These are phyloP conservation scores for Endogone sp. DNA, from an alignment of 192 early-diverging fungal genomes.

Conservation along the genomic window DNA sequence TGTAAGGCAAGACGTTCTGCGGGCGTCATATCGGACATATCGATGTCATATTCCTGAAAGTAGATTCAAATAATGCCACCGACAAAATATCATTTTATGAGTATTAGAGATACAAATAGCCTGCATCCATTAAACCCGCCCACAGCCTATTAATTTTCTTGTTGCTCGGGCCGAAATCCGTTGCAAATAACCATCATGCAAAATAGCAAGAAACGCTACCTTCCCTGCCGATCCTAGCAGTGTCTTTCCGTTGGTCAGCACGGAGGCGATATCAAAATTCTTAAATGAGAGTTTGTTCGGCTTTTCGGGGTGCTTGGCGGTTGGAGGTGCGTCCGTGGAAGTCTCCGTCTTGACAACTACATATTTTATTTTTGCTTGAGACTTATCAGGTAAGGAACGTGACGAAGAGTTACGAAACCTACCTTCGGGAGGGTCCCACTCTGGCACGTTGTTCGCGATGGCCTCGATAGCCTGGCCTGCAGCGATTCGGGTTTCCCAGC, in stretches of 20 bases:
- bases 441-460: slow-evolving; percentile 85
- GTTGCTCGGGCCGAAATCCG: too few relatives aligned
- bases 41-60: slow-evolving; percentile 80
- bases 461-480: slow-evolving; percentile 88
- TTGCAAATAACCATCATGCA: too few relatives aligned
- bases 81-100: neutral
- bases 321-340: neutral
- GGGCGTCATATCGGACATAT: slow-evolving; percentile 71
- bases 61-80: neutral
- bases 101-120: too few relatives aligned
- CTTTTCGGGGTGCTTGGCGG: slow-evolving; percentile 8
- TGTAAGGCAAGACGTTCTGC: slow-evolving; percentile 80
- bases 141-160: too few relatives aligned
- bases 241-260: slow-evolving; percentile 72
- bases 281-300: slow-evolving; percentile 65
- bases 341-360: neutral
- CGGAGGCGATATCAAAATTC: slow-evolving; percentile 78
- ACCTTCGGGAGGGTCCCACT: slow-evolving; percentile 67
- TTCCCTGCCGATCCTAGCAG: slow-evolving; percentile 84
- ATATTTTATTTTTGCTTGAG: too few relatives aligned
- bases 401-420: too few relatives aligned
- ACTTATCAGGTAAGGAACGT: too few relatives aligned
- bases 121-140: too few relatives aligned
- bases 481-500: slow-evolving; percentile 96
- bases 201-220: too few relatives aligned